These are phyloP conservation scores for Tilletiopsis washingtonensis DNA, from an alignment of 1,284 basidiomycete genomes.

Conservation along the genomic window DNA sequence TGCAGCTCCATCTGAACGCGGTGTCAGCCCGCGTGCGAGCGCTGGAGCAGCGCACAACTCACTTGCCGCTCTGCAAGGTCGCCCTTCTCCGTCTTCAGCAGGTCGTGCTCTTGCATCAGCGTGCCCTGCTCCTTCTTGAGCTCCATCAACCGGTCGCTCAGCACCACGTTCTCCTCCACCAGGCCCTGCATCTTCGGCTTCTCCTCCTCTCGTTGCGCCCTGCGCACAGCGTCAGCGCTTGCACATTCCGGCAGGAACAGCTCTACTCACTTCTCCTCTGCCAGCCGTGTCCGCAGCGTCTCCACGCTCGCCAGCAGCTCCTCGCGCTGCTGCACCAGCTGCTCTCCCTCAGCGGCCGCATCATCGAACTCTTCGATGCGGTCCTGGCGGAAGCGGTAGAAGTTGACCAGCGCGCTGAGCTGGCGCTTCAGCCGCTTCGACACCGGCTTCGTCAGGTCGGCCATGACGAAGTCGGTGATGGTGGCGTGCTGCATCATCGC, in stretches of 20 bases:
- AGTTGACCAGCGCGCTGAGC: constrained; percentile 44
- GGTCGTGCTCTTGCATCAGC: not conserved
- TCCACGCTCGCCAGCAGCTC: not conserved
- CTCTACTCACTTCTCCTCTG: not conserved
- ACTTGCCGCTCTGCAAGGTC: not conserved
- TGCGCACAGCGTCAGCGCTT: not conserved
- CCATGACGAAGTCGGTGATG: constrained; percentile 39
- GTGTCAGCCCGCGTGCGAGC: too few relatives aligned
- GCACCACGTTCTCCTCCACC: not conserved
- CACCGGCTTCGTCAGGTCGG: constrained; percentile 40
- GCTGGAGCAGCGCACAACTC: too few relatives aligned
- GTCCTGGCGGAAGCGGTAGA: constrained; percentile 37
- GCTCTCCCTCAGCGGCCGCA: not conserved
- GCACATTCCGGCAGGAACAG: not conserved
- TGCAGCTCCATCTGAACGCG: not conserved
- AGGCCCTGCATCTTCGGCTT: not conserved
- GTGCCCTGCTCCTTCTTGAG: not conserved
- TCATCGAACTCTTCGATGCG: not conserved
- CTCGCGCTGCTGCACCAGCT: not conserved
- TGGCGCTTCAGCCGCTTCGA: constrained; percentile 42
- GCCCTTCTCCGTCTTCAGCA: not conserved
- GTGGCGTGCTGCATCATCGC: constrained; percentile 41
- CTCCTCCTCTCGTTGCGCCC: not conserved
- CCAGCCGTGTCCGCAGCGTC: not conserved
- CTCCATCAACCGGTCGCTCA: not conserved